Conservation (phyloP, 202 grass and related monocot genomes). For the Hordeum pubiflorum region DNA sequence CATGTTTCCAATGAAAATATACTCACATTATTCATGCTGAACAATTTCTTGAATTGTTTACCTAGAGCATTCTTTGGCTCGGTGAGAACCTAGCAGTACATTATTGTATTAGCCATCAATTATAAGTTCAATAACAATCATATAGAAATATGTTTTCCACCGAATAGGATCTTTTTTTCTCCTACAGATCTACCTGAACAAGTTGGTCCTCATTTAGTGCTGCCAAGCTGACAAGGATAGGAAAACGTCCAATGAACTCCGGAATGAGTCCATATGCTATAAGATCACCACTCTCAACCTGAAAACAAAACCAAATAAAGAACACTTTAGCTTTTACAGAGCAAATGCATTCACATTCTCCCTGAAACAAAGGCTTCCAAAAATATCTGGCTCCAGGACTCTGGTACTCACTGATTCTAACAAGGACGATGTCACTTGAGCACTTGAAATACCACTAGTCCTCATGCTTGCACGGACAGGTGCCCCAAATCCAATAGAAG, state of each 20-base stretch:
- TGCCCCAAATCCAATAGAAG: constrained; percentile 98
- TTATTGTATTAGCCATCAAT: constrained; percentile 9
- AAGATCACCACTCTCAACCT: constrained; percentile 97
- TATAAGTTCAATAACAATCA: not conserved
- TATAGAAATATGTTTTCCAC: not conserved
- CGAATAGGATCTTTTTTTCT: not conserved
- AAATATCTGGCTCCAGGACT: not conserved
- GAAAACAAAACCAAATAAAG: constrained; percentile 7
- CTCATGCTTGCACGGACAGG: constrained; percentile 90
- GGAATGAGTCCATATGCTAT: constrained; percentile 97
- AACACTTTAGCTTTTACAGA: constrained; percentile 6
- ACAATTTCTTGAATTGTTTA: constrained; percentile 97
- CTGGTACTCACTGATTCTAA: constrained; percentile 75
- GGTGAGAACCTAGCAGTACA: constrained; percentile 54
- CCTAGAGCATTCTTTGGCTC: constrained; percentile 96
- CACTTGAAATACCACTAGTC: constrained; percentile 72
- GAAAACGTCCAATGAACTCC: constrained; percentile 97
- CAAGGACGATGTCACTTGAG: constrained; percentile 84
- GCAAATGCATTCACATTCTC: not conserved
- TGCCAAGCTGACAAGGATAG: constrained; percentile 79
- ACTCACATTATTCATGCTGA: constrained; percentile 97
- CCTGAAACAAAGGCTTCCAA: constrained; percentile 7
- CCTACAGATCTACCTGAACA: constrained; percentile 53
- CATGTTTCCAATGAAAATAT: constrained; percentile 10
- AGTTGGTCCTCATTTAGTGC: constrained; percentile 90